Evolutionary conservation across 2,329 filamentous ascomycete genomes (phyloP), one percentile per base, ranked within the genome.

Genomic region (Paracoccidioides brasiliensis): DNA sequence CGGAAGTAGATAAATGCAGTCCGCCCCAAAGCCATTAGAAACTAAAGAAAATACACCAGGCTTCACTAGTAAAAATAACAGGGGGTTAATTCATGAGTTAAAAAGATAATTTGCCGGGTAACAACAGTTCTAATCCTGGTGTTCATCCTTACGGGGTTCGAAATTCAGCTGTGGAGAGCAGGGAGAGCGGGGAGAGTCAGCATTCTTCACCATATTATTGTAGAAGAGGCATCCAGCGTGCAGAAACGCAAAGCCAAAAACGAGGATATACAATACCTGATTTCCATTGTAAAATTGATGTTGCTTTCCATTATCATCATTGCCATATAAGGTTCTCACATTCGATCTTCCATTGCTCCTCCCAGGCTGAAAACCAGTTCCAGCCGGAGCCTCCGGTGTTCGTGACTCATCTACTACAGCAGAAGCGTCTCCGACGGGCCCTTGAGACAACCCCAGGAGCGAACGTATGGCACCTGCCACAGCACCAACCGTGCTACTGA

Each of bases 271-370:
- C 61, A 75, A 70, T 75, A 90, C 87, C 67, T 88, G 88, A 66
- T 95, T 96, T 1, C 90, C 90, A 65, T 96, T 96, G 67, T 96
- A 95, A 49, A 94, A 80, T 65, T 94, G 85, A 46, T 82, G 79
- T 1, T 5, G n/a, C 59, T 84, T 78, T 55, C 79, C 75, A 42
- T 77, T 74, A 58, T 80, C 74, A 22, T 77, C 73, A 42, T 77
- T 73, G 57, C 83, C 80, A 60, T 72, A 70, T 55, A 84, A 69
- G 0, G 79, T 82, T 52, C 76, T 71, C 32, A 79, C 69, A 42
- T 73, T 75, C n/a, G 69, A 66, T 5, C 67, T 66, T 2, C 56
- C 52, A 41, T 48, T 57, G 22, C 22, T 22, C 33, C 52, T 53
- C 9, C 38, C 53, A 41, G n/a, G 55, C 56, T 41, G 55, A 32